Conservation (phyloP, 139 green algal species). For the Coelastrella sp. region DNA sequence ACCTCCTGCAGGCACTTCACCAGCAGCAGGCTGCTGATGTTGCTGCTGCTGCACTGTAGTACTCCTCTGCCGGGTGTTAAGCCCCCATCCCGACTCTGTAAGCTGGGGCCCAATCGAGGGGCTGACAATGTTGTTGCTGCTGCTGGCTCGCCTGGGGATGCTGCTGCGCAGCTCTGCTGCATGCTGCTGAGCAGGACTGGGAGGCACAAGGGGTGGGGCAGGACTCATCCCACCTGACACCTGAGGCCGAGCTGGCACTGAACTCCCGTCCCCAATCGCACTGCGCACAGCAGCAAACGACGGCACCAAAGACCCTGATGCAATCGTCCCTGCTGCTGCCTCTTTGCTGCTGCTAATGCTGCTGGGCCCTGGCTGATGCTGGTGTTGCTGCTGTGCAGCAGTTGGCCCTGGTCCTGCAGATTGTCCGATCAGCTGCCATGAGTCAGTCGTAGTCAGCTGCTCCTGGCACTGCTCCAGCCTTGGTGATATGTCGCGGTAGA, state of each 20-base stretch:
- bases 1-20: neutral
- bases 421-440: neutral
- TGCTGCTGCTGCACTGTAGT: neutral
- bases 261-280: neutral
- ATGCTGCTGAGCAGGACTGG: conserved; percentile 36
- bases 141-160: neutral
- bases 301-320: neutral
- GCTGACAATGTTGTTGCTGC: neutral
- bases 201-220: conserved; percentile 21
- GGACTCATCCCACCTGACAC: conserved; percentile 19
- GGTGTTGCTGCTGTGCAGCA: neutral
- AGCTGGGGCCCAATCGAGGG: neutral
- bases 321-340: neutral
- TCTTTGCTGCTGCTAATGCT: neutral
- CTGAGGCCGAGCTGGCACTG: neutral
- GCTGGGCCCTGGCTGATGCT: neutral
- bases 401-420: neutral
- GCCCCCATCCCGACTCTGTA: neutral
- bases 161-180: conserved; percentile 17
- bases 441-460: neutral
- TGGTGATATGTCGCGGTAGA: neutral
- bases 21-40: neutral
- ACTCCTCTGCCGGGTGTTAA: neutral
- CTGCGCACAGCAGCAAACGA: no score
- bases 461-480: neutral